phyloP scores from a whole-genome alignment of 2,329 filamentous ascomycete genomes.

The Xylogone sp. region DNA sequence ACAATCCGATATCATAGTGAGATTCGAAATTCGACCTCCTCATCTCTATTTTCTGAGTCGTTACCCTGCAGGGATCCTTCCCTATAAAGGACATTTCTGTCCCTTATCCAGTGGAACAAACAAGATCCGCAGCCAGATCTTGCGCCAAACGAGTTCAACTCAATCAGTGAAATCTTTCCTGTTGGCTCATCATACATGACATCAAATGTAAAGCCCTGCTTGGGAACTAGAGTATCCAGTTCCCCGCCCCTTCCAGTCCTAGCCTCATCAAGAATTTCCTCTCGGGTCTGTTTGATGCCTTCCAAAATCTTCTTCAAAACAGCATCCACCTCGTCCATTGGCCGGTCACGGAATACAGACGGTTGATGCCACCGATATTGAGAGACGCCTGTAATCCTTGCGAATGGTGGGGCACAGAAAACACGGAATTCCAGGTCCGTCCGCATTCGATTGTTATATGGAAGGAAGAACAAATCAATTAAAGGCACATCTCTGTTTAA shows the following conservation, averaged over 20 bases:
- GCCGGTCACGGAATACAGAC: slow-evolving; percentile 24
- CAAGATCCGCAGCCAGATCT: slow-evolving; percentile 41
- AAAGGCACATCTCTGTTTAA: slow-evolving; percentile 13
- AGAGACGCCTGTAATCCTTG: slow-evolving; percentile 33
- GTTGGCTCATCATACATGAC: slow-evolving; percentile 31
- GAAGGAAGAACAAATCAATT: slow-evolving; percentile 35
- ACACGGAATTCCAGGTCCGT: slow-evolving; percentile 37
- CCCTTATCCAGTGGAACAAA: slow-evolving; percentile 41
- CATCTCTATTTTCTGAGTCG: slow-evolving; percentile 17
- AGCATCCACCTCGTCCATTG: slow-evolving; percentile 5
- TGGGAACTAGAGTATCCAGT: slow-evolving; percentile 23
- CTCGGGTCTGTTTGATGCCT: slow-evolving; percentile 18
- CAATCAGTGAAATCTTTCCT: slow-evolving; percentile 28
- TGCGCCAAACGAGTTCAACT: slow-evolving; percentile 42
- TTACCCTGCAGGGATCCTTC: too few relatives aligned
- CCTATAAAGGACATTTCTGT: slow-evolving; percentile 32
- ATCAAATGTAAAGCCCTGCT: slow-evolving; percentile 41
- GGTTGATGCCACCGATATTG: slow-evolving; percentile 38
- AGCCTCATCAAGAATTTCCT: slow-evolving; percentile 23
- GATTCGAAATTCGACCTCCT: slow-evolving; percentile 28
- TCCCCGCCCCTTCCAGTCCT: not conserved
- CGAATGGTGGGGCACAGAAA: slow-evolving; percentile 34
- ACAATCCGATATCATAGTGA: slow-evolving; percentile 2
- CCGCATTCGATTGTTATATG: slow-evolving; percentile 37
- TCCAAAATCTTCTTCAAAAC: slow-evolving; percentile 15